A percentile compares a stretch with the other conserved stretches of the same genome.
These are phyloP conservation scores for Thalassiosira mediterranea DNA, from an alignment of 352 stramenopile species.

Conservation along the genomic window DNA sequence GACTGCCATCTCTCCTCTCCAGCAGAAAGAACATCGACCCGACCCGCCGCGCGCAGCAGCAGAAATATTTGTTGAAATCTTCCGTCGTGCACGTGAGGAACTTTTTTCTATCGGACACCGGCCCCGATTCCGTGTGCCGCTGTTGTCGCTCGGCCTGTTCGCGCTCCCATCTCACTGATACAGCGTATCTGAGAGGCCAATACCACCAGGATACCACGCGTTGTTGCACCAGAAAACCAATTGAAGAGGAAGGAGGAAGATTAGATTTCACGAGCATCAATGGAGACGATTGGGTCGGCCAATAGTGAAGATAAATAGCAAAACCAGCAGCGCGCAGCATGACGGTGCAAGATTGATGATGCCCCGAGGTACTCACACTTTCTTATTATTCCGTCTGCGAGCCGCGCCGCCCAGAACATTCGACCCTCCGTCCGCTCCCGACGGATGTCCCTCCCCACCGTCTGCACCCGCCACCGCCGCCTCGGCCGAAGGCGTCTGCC, in stretches of 20 bases:
- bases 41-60: slow-evolving; percentile 71
- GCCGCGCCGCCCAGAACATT: no score
- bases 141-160: slow-evolving; percentile 53
- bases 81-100: slow-evolving; percentile 37
- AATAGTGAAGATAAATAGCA: not conserved
- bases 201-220: not conserved
- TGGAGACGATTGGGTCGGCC: not conserved
- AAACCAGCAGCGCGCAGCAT: not conserved
- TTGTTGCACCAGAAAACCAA: not conserved
- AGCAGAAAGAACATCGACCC: slow-evolving; percentile 82
- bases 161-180: slow-evolving; percentile 78
- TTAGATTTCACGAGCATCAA: not conserved
- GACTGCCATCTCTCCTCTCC: slow-evolving; percentile 69
- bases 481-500: not conserved
- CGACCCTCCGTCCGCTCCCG: no score
- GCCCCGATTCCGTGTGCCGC: slow-evolving; percentile 28
- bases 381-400: no score
- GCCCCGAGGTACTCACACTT: not conserved
- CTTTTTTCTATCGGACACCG: slow-evolving; percentile 22
- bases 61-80: slow-evolving; percentile 76
- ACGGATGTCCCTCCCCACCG: no score
- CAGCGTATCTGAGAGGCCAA: slow-evolving; percentile 58
- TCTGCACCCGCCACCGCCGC: no score
- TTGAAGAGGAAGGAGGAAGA: not conserved
- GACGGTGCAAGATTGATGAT: no score